Conservation (phyloP, 192 early-diverging fungal species). For the Linnemannia zychae region DNA sequence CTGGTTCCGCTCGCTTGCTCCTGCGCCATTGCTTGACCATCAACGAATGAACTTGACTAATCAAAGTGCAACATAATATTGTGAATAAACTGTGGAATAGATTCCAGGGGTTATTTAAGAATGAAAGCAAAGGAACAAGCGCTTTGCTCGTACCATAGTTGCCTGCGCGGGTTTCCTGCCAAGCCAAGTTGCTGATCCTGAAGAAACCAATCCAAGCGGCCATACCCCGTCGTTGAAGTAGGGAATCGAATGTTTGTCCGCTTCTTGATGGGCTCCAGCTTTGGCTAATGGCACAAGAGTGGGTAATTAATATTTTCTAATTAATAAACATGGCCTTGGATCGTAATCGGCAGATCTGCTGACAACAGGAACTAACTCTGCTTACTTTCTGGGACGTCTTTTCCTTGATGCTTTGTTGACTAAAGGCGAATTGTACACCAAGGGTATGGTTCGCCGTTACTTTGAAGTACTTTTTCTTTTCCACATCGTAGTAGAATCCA, state of each 20-base stretch:
- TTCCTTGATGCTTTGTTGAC: conserved; percentile 44
- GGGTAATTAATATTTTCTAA: background rate
- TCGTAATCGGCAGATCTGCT: too few species aligned
- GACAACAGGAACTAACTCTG: background rate
- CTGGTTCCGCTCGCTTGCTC: conserved; percentile 10
- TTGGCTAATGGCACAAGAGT: conserved; percentile 19
- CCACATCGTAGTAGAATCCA: conserved; percentile 45
- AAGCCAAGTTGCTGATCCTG: conserved; percentile 28
- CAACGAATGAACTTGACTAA: conserved; percentile 36
- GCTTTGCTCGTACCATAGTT: conserved; percentile 29
- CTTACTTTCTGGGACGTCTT: conserved; percentile 25
- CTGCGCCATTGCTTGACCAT: conserved; percentile 22
- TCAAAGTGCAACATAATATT: background rate
- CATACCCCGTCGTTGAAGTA: conserved; percentile 3
- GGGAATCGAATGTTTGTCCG: background rate
- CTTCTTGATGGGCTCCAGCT: conserved; percentile 19
- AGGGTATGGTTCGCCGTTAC: conserved; percentile 38
- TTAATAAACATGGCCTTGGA: background rate
- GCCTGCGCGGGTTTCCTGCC: conserved; percentile 23
- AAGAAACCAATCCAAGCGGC: conserved; percentile 26
- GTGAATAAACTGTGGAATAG: background rate
- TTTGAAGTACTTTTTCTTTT: conserved; percentile 58
- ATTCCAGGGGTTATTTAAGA: too few species aligned
- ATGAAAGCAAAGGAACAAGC: background rate
- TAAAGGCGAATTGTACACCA: conserved; percentile 35